phyloP scores from a whole-genome alignment of 2,329 filamentous ascomycete genomes.

The Stagonosporopsis vannaccii region DNA sequence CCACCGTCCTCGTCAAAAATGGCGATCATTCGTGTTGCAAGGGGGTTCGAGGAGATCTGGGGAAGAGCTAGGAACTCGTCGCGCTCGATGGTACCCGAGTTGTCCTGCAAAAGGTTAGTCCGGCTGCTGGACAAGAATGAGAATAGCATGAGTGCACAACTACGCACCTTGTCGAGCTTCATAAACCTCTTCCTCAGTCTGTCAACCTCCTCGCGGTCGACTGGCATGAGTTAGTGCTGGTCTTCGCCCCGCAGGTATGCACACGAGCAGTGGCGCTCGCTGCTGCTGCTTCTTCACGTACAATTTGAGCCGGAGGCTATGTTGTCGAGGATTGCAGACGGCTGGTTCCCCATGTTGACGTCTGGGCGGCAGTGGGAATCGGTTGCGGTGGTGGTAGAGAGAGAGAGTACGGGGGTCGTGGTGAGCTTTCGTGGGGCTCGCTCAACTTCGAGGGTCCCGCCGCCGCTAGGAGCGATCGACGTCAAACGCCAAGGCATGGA shows the following conservation, averaged over 20 bases:
- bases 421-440: conserved; percentile 32
- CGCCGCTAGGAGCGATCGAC: conserved; percentile 28
- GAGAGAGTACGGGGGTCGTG: conserved; percentile 20
- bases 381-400: conserved; percentile 17
- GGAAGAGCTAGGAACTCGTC: conserved; percentile 97
- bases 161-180: conserved; percentile 93
- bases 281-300: conserved; percentile 55
- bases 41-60: conserved; percentile 96
- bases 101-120: conserved; percentile 68
- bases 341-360: conserved; percentile 61
- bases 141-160: not conserved
- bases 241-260: conserved; percentile 39
- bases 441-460: conserved; percentile 27
- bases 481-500: conserved; percentile 34
- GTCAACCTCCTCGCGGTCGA: conserved; percentile 97
- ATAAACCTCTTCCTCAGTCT: conserved; percentile 96
- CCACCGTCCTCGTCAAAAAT: conserved; percentile 99
- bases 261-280: conserved; percentile 26
- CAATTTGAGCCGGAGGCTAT: conserved; percentile 98
- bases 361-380: conserved; percentile 18
- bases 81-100: conserved; percentile 97
- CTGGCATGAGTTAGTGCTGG: conserved; percentile 57
- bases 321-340: conserved; percentile 81
- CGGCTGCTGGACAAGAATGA: not conserved
- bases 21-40: conserved; percentile 98